Evolutionary conservation across 2,329 filamentous ascomycete genomes (phyloP).

Genomic region (Penicillium sp.): DNA sequence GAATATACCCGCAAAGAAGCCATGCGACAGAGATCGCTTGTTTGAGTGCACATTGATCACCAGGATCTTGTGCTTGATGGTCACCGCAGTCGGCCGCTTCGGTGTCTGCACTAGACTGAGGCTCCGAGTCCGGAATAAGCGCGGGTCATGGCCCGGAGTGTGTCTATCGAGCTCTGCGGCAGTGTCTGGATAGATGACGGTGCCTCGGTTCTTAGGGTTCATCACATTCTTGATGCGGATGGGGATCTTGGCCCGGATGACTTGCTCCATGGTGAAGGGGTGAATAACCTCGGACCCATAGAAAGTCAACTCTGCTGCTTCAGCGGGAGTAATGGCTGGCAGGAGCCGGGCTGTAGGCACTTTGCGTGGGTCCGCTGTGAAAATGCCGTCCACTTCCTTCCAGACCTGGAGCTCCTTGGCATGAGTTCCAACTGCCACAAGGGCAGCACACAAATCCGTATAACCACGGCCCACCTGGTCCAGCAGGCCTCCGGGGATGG

Average conservation of each 20-base stretch:
- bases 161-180: constrained; percentile 52
- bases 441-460: constrained; percentile 90
- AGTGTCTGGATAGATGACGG: constrained; percentile 72
- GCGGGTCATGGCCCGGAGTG: constrained; percentile 58
- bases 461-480: constrained; percentile 93
- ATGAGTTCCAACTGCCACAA: constrained; percentile 84
- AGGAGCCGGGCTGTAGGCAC: constrained; percentile 92
- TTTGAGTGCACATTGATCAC: constrained; percentile 98
- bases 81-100: constrained; percentile 83
- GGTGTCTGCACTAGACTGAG: constrained; percentile 56
- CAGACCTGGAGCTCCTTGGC: constrained; percentile 92
- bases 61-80: constrained; percentile 94
- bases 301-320: constrained; percentile 93
- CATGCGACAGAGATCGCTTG: constrained; percentile 92
- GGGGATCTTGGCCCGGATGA: constrained; percentile 64
- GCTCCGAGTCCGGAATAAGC: constrained; percentile 51
- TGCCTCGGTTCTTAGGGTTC: constrained; percentile 63
- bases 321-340: constrained; percentile 82
- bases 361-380: constrained; percentile 81
- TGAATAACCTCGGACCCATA: constrained; percentile 97
- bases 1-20: constrained; percentile 94
- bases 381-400: constrained; percentile 98
- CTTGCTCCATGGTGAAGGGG: constrained; percentile 97
- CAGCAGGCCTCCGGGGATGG: constrained; percentile 85
- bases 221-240: constrained; percentile 71